Base-by-base conservation (phyloP, 345 rosid genomes). In the Brassica rapa region DNA sequence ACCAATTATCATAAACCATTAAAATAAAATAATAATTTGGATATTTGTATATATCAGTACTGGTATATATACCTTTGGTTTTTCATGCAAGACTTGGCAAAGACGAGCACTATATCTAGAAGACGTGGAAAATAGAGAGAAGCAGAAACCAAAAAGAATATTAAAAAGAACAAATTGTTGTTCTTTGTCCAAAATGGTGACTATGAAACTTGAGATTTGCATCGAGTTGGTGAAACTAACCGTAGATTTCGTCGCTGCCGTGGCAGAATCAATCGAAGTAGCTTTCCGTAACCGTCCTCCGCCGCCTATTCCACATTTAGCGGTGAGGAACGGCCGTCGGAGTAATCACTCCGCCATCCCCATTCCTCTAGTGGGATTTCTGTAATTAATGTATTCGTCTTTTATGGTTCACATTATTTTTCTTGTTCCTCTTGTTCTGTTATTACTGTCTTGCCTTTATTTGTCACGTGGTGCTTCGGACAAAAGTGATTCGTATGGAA, bases 241-340 rank as follows among this genome's bases (percentile, higher is more conserved):
- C 3, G 76, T 80, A 9, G 76, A 74, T 80, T 43, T 80, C 51
- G 62, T 74, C 62, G 79, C 79, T 39, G 75, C 83, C 63, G 67
- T 80, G 8, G 83, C 83, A 6, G 83, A 80, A 39, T 68, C 83
- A 2, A 41, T 80, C 23, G 79, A 80, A 69, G 83, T 62, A 69
- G 79, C 79, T 64, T 74, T 80, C 64, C 79, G 83, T 4, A 46
- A 70, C 10, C 83, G 79, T 70, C 83, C 76, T 69, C 79, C 79
- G 21, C 79, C 76, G 62, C 60, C 30, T 11, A 9, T 62, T 73
- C 78, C 51, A 6, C 55, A 67, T 62, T 53, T 35, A 1, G 3
- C 66, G 15, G 70, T 23, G 57, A 35, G 64, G 23, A 39, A 80
- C 19, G 76, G 71, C 70, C 75, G 75, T 11, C 76, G 75, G 62